Base-by-base conservation (phyloP, 2,329 filamentous ascomycete species). In the Cladophialophora psammophila region DNA sequence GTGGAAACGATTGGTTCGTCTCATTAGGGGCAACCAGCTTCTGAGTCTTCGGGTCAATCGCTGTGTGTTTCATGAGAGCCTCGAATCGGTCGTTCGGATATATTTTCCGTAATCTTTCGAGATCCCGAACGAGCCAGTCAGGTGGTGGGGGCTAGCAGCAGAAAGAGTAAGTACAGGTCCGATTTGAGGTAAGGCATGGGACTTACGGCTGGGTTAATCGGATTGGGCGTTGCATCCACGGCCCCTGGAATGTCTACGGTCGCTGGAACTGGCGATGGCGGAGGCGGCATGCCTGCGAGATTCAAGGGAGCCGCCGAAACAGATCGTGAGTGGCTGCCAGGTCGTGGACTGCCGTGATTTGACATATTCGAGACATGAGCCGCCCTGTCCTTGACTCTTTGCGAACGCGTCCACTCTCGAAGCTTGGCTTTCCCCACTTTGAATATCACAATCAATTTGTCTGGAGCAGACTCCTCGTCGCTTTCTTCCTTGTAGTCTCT, bases 31-130 rank as follows among this genome's bases (percentile, higher is more conserved):
- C 82, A 59, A 91, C 84, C 26, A 89, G 87, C 20, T 86, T 80
- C 68, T 90, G 87, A 2, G 91, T 94, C 57, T 86, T 83, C 10
- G 86, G 86, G 77, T 96, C 90, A 69, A 97, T 87, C 66, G 91
- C 89, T 31, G 88, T 92, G 79, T 96, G 94, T 68, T 93, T 92
- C 95, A 99, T 99, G 26, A 90, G 87, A 62, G 89, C 91, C 78
- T 97, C 93, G 77, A 98, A 98, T 35, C 87, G 86, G 77, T 97
- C 93, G 73, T 90, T 87, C 3, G 91, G 90, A 75, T 97, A 94
- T 18, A 80, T 80, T 67, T 85, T 83, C 72, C 88, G 88, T 64
- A 98, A 86, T 31, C 88, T 85, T 66, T 86, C 83, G n/a, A 98
- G 87, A 61, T 92, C 90, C 42, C 85, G 81, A 65, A 85, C 83